These are phyloP conservation scores for Pleoardoris graminearum DNA, from an alignment of 2,329 filamentous ascomycete species.

Conservation along the genomic window DNA sequence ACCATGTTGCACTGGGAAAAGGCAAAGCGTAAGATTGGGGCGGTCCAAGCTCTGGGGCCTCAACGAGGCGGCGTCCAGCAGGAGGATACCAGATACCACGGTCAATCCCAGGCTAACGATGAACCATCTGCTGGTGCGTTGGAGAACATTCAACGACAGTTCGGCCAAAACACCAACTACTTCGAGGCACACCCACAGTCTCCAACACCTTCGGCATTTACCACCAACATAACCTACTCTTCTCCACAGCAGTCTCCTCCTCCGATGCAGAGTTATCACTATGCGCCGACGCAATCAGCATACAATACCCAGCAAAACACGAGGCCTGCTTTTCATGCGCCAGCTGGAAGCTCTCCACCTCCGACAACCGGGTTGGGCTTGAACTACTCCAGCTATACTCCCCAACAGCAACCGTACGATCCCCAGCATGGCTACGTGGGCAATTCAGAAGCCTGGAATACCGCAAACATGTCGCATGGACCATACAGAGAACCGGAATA, in stretches of 20 bases:
- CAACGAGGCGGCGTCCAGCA: slow-evolving; percentile 1
- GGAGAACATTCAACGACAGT: not conserved
- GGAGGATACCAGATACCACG: not conserved
- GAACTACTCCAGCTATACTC: no score
- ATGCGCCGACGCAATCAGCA: not conserved
- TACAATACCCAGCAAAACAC: no score
- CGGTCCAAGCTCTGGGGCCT: not conserved
- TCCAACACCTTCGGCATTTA: not conserved
- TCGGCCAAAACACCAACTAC: not conserved
- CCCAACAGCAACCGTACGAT: no score
- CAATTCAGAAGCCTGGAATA: no score
- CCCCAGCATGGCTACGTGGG: no score
- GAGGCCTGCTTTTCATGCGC: no score
- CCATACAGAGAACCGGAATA: no score
- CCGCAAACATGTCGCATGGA: no score
- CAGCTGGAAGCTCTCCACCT: no score
- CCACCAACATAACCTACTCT: not conserved
- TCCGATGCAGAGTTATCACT: not conserved
- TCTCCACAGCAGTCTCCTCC: not conserved
- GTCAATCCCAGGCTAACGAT: not conserved
- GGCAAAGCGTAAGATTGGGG: not conserved
- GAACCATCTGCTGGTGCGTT: not conserved
- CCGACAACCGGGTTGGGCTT: no score
- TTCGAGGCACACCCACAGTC: slow-evolving; percentile 3
- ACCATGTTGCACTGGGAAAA: not conserved